Percentiles rank a stretch among this genome's conserved stretches.
phyloP scores from a whole-genome alignment of 768 basidiomycete genomes.

The Boletales sp. region DNA sequence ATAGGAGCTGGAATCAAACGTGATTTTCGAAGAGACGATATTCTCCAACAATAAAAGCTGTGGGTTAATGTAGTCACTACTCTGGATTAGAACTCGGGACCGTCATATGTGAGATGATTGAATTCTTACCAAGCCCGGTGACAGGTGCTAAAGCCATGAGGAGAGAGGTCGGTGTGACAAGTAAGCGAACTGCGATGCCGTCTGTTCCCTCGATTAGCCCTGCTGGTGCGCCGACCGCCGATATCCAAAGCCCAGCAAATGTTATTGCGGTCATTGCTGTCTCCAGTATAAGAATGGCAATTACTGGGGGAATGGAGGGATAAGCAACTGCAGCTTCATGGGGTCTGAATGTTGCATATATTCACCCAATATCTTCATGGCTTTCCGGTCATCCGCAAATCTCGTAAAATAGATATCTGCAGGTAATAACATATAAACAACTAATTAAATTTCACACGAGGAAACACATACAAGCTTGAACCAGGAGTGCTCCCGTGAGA shows the following conservation, averaged over 20 bases:
- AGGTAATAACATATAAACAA: too few species aligned
- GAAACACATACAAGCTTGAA: constrained; percentile 14
- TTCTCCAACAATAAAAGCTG: constrained; percentile 22
- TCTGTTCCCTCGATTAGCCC: too few species aligned
- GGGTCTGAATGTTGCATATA: background rate
- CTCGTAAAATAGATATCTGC: constrained; percentile 18
- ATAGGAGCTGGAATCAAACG: constrained; percentile 2
- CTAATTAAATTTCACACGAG: too few species aligned
- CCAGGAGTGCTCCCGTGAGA: constrained; percentile 11
- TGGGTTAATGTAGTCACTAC: constrained; percentile 17
- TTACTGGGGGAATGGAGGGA: constrained; percentile 1
- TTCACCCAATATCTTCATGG: constrained; percentile 15
- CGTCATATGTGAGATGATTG: background rate
- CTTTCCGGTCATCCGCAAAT: constrained; percentile 12
- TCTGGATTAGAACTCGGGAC: background rate
- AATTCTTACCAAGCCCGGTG: constrained; percentile 17
- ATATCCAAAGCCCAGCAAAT: constrained; percentile 13
- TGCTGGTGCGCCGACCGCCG: background rate
- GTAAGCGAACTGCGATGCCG: too few species aligned
- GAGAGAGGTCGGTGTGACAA: background rate
- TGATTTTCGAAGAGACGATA: constrained; percentile 6
- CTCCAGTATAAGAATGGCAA: constrained; percentile 13
- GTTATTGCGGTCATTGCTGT: constrained; percentile 6
- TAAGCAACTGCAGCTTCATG: background rate
- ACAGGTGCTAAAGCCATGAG: background rate